Evolutionary conservation across 495 filamentous ascomycete species (phyloP), one percentile per base, ranked within the genome.

Genomic region (Penicillium odoratum): DNA sequence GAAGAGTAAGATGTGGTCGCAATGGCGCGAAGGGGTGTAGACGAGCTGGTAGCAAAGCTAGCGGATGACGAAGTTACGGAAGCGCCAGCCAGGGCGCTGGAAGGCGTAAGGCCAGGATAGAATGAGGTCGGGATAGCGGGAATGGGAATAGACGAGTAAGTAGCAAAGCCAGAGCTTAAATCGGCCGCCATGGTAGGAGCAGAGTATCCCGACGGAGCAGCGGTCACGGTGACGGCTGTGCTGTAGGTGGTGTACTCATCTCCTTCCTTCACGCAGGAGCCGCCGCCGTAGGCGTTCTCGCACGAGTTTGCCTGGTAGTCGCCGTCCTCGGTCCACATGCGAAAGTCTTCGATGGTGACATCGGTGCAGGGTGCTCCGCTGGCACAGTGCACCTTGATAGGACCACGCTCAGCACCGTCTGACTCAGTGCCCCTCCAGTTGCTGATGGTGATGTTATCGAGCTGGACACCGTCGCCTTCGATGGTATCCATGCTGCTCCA

Each of bases 391-490:
- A 43, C 9, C n/a, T 13, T 15, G 16, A 43, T 43, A 15, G 8
- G 8, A 5, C 10, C 10, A 15, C 40, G 40, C 31, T 66, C 34
- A 13, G 70, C 63, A 5, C 83, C 83, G 57, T 85, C 68, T 7
- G 75, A 61, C 47, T 78, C 74, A 10, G 78, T 83, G 16, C 83
- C 84, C 43, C 77, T 80, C 83, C 82, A 86, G 71, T 83, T 82
- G 33, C 49, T 72, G 70, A 84, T 79, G 0, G 73, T 81, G 51
- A 86, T 65, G 65, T 80, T 76, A 54, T 62, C 73, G 33, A 83
- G 68, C 48, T 78, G 69, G 1, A 86, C 79, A 5, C 83, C 83
- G 28, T 73, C 61, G 30, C 78, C 79, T 18, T 63, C 61, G 10
- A 65, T 67, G 10, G 64, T 65, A 53, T 40, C 58, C 59, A 70